Percentiles rank a stretch among this genome's conserved stretches.
These are phyloP conservation scores for Blastobotrys ciferrii DNA, from an alignment of 1,139 yeast genomes.

Conservation along the genomic window DNA sequence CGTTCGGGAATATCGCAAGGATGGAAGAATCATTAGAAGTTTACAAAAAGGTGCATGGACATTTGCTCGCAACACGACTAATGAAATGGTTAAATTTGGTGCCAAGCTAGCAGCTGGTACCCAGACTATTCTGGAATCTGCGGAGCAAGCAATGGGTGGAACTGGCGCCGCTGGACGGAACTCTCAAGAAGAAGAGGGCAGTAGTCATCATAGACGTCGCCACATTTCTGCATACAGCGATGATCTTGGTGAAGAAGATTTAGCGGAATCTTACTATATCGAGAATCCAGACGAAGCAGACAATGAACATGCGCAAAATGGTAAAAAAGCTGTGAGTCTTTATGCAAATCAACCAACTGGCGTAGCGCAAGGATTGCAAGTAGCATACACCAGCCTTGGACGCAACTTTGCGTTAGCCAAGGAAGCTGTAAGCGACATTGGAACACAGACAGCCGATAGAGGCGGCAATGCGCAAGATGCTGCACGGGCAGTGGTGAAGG, in stretches of 20 bases:
- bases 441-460: constrained; percentile 53
- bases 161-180: constrained; percentile 51
- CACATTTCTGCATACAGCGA: constrained; percentile 31
- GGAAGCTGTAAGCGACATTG: constrained; percentile 59
- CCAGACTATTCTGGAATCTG: constrained; percentile 73
- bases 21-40: constrained; percentile 67
- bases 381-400: constrained; percentile 72
- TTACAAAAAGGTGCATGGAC: constrained; percentile 72
- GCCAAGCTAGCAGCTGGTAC: constrained; percentile 88
- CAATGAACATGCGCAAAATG: constrained; percentile 30
- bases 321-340: constrained; percentile 52
- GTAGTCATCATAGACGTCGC: constrained; percentile 15
- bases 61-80: constrained; percentile 79
- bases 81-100: constrained; percentile 77
- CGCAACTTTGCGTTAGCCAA: constrained; percentile 65
- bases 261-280: constrained; percentile 36
- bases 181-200: constrained; percentile 8
- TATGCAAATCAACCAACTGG: constrained; percentile 83
- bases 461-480: constrained; percentile 58
- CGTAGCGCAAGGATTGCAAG: constrained; percentile 65
- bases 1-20: constrained; percentile 66
- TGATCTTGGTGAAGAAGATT: constrained; percentile 32
- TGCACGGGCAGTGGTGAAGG: constrained; percentile 63
- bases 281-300: constrained; percentile 24
- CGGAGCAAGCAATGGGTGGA: constrained; percentile 76